Conservation (phyloP, 768 basidiomycete genomes). For the Porphyrellus cyaneotinctus region DNA sequence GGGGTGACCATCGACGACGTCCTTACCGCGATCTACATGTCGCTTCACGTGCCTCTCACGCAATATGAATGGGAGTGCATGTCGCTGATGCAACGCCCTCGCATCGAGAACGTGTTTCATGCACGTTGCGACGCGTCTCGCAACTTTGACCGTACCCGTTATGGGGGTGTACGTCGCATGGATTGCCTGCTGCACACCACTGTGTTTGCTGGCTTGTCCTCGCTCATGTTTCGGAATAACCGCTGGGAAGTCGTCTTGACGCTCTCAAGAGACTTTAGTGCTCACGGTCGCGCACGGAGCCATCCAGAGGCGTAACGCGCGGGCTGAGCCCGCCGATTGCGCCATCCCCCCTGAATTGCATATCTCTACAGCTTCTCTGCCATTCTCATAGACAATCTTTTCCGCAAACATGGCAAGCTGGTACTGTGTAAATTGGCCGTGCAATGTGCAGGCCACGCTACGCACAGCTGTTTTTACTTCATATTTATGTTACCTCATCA, state of each 20-base stretch:
- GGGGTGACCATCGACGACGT: slow-evolving; percentile 54
- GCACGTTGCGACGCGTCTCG: slow-evolving; percentile 41
- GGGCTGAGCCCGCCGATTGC: not conserved
- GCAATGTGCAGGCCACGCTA: not conserved
- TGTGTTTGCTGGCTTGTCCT: slow-evolving; percentile 49
- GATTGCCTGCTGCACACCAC: slow-evolving; percentile 50
- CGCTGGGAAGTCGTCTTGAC: slow-evolving; percentile 44
- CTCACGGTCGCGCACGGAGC: not conserved
- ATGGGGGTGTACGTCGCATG: slow-evolving; percentile 42
- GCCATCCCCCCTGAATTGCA: not conserved
- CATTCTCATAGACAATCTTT: not conserved
- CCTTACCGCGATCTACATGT: slow-evolving; percentile 41
- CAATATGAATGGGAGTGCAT: slow-evolving; percentile 42
- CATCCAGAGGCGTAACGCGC: not conserved
- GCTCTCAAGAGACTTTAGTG: slow-evolving; percentile 35
- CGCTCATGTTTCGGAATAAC: slow-evolving; percentile 33
- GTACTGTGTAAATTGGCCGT: slow-evolving; percentile 9
- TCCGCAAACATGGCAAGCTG: slow-evolving; percentile 2
- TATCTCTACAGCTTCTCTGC: slow-evolving; percentile 3
- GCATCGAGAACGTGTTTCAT: slow-evolving; percentile 41
- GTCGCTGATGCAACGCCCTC: slow-evolving; percentile 39
- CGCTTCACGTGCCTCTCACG: slow-evolving; percentile 37
- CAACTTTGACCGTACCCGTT: slow-evolving; percentile 34
- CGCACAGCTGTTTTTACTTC: not conserved
- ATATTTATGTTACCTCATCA: slow-evolving; percentile 1